Evolutionary conservation across 352 stramenopile genomes (phyloP).

Genomic region (Globisporangium perplexum): DNA sequence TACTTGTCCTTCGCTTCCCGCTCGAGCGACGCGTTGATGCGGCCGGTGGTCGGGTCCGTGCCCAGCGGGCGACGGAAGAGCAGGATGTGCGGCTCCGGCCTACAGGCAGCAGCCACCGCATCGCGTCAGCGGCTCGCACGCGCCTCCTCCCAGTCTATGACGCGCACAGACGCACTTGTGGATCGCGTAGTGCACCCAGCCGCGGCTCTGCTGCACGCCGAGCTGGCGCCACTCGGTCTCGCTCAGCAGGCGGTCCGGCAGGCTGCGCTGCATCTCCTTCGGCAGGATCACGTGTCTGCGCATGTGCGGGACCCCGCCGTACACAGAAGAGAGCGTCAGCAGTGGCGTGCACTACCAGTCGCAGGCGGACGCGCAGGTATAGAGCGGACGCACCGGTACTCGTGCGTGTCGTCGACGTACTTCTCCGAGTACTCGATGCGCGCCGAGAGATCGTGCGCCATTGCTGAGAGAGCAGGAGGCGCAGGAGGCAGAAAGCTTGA

Average conservation of each 20-base stretch:
- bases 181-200: constrained; percentile 99
- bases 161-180: constrained; percentile 90
- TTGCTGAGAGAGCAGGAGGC: constrained; percentile 8
- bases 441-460: constrained; percentile 83
- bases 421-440: constrained; percentile 96
- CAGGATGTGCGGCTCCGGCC: constrained; percentile 98
- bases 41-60: constrained; percentile 94
- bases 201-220: constrained; percentile 96
- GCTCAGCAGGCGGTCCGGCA: constrained; percentile 94
- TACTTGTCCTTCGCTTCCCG: constrained; percentile 96
- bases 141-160: no score
- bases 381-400: constrained; percentile 87
- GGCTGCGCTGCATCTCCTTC: constrained; percentile 96
- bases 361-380: not conserved
- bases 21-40: constrained; percentile 91
- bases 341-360: no score
- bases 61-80: constrained; percentile 97
- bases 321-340: not conserved
- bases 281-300: constrained; percentile 96
- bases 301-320: no score
- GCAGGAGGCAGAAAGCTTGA: not conserved
- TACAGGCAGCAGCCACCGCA: constrained; percentile 15
- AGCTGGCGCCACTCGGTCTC: constrained; percentile 97
- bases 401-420: constrained; percentile 91
- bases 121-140: not conserved